These are phyloP conservation scores for Auricularia sp. DNA, from an alignment of 768 basidiomycete species.

Conservation along the genomic window DNA sequence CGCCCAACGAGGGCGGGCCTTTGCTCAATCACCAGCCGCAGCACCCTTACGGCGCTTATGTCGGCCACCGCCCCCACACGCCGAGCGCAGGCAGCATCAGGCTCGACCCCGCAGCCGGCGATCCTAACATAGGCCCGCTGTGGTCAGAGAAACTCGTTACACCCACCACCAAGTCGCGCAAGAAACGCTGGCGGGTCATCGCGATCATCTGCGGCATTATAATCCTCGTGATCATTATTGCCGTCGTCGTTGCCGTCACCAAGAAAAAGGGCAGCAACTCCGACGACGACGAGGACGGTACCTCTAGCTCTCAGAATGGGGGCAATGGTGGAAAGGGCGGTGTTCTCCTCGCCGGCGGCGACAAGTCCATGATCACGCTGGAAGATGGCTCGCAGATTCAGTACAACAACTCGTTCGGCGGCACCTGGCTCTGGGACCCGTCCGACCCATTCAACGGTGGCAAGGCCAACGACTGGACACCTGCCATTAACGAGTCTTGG, in stretches of 20 bases:
- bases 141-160: background rate
- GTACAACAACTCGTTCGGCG: constrained; percentile 77
- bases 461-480: constrained; percentile 69
- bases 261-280: constrained; percentile 12
- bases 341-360: constrained; percentile 50
- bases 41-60: background rate
- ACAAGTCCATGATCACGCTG: constrained; percentile 63
- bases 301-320: constrained; percentile 5
- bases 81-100: background rate
- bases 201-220: constrained; percentile 32
- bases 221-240: constrained; percentile 35
- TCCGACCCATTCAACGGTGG: constrained; percentile 79
- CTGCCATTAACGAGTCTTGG: constrained; percentile 79
- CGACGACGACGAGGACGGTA: constrained; percentile 14
- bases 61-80: background rate
- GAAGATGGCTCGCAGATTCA: constrained; percentile 78
- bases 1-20: background rate
- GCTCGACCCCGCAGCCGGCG: background rate
- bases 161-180: background rate
- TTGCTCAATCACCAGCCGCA: background rate
- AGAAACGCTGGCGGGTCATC: background rate
- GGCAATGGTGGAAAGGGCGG: background rate
- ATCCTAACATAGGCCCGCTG: background rate
- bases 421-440: constrained; percentile 80
- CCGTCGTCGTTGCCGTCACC: constrained; percentile 35